Conservation (phyloP, 2,329 filamentous ascomycete species). For the Penicillium sp. region DNA sequence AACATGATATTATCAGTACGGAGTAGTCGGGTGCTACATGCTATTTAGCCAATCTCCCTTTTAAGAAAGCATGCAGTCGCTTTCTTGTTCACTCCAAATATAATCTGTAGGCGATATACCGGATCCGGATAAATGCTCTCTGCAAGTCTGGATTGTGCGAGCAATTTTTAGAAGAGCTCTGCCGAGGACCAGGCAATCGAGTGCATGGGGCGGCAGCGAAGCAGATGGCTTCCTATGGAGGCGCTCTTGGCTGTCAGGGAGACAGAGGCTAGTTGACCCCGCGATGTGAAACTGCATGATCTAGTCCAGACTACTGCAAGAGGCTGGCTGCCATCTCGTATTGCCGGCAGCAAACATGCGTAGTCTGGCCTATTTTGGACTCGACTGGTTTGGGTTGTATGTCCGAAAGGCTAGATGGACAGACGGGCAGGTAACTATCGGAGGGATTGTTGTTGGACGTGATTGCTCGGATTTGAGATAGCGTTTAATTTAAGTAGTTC, state of each 20-base stretch:
- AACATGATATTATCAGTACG: neutral
- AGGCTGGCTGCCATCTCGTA: neutral
- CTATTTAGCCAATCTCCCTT: neutral
- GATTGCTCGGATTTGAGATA: neutral
- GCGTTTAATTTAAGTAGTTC: neutral
- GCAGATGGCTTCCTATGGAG: slow-evolving; percentile 14
- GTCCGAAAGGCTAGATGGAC: neutral
- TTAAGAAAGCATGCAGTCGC: neutral
- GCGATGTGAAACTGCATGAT: slow-evolving; percentile 4
- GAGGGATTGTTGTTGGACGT: neutral
- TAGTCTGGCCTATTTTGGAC: neutral
- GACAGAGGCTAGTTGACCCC: neutral
- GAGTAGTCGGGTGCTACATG: neutral
- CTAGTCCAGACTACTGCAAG: neutral
- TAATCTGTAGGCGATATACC: neutral
- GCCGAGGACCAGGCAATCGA: neutral
- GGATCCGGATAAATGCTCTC: neutral
- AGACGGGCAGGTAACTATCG: neutral
- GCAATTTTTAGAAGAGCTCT: neutral
- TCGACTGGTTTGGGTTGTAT: neutral
- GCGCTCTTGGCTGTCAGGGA: neutral
- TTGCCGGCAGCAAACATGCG: neutral
- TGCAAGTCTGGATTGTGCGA: neutral
- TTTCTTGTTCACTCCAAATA: neutral
- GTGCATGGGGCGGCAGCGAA: slow-evolving; percentile 7